These are phyloP conservation scores for Penicillium sp. DNA, from an alignment of 2,329 filamentous ascomycete species.

Conservation along the genomic window DNA sequence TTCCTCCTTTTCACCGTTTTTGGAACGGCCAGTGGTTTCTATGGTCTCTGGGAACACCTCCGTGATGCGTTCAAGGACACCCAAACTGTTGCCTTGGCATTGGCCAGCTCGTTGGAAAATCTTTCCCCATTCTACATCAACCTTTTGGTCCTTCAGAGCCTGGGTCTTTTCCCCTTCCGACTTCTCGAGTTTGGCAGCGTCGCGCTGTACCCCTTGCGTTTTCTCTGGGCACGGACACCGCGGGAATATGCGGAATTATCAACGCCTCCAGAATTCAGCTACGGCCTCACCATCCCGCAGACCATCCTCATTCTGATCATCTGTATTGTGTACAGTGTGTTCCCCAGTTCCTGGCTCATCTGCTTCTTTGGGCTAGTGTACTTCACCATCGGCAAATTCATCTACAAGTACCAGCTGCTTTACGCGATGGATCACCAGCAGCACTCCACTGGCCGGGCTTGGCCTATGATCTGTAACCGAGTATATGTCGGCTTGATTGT, in stretches of 20 bases:
- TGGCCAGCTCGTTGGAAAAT: constrained; percentile 73
- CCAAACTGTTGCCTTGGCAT: constrained; percentile 69
- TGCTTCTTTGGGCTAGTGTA: constrained; percentile 74
- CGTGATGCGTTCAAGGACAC: constrained; percentile 76
- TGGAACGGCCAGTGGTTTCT: constrained; percentile 74
- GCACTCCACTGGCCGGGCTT: constrained; percentile 74
- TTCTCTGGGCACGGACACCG: constrained; percentile 79
- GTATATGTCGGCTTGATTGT: constrained; percentile 82
- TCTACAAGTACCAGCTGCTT: constrained; percentile 76
- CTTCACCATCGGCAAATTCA: constrained; percentile 44
- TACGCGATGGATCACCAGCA: constrained; percentile 95
- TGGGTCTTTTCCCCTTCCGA: constrained; percentile 92
- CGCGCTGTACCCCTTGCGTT: constrained; percentile 75
- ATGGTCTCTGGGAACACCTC: constrained; percentile 62
- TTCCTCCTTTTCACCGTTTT: constrained; percentile 93
- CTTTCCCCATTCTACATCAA: constrained; percentile 87
- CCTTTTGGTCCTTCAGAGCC: constrained; percentile 87
- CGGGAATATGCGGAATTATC: constrained; percentile 82
- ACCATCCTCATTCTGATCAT: constrained; percentile 92
- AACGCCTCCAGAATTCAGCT: constrained; percentile 84
- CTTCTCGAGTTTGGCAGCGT: constrained; percentile 88
- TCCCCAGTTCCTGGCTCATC: constrained; percentile 76
- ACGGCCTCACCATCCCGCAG: constrained; percentile 93
- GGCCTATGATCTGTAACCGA: constrained; percentile 95
- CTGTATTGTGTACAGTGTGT: constrained; percentile 89